Base-by-base conservation (phyloP, 2,329 filamentous ascomycete species). In the Orbilia javanica region DNA sequence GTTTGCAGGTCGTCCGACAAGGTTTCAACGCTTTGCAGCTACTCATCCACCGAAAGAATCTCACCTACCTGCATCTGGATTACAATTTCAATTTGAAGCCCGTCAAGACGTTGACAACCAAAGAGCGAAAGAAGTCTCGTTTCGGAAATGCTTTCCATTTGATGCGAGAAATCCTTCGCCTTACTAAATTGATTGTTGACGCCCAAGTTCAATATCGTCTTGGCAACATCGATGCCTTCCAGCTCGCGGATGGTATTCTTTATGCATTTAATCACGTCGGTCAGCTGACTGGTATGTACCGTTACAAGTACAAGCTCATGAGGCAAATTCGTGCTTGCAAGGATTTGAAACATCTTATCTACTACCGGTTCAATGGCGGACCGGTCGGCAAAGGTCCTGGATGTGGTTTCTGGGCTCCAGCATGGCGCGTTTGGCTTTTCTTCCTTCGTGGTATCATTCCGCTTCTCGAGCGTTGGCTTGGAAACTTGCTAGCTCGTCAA, bases 281-380 rank as follows among this genome's bases (percentile, higher is more conserved):
- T 79, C 96, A 99, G 85, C 87, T 99, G 79, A 99, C 96, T 15
- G 96, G 96, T 84, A 99, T 99, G 96, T 99, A 99, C 86, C 92
- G 96, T 79, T 99, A 99, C 89, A 99, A 99, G 88, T 99, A 99
- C 87, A 99, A 99, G 88, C 88, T 99, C 71, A 99, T 99, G 96
- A 96, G 99, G 84, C 96, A 99, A 85, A 99, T 99, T 82, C 93
- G 96, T 82, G 97, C 96, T 0, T 99, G 96, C 87, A 99, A 99
- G 85, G 96, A 99, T 85, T 85, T 99, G 83, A 99, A 99, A 89
- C 96, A 99, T 88, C 86, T 99, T 79, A 98, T 99, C 81, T 99
- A 99, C 86, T 98, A 98, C 85, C 92, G 95, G 62, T 99, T 99
- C 86, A 99, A 99, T 84, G 94, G 94, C 75, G 96, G 94, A 0